phyloP scores from a whole-genome alignment of 768 basidiomycete species.

The Sporobolomyces pararoseus region DNA sequence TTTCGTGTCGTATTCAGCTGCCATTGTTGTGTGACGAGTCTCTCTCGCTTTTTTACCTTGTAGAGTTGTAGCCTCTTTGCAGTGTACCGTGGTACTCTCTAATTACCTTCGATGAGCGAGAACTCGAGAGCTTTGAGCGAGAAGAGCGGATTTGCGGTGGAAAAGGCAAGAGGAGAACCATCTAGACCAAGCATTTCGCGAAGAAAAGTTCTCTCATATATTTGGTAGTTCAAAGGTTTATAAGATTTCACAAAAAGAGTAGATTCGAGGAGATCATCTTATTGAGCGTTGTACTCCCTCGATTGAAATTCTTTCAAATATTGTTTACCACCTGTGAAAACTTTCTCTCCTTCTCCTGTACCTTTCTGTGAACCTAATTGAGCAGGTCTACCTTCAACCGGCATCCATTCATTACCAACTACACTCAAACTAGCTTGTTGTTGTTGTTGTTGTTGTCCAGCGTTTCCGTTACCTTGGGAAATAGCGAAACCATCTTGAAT shows the following conservation, averaged over 20 bases:
- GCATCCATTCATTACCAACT: not conserved
- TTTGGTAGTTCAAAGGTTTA: no score
- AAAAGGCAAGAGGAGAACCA: no score
- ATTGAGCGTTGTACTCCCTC: not conserved
- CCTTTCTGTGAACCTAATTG: not conserved
- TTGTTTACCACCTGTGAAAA: constrained; percentile 27
- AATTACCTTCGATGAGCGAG: no score
- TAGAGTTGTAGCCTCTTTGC: no score
- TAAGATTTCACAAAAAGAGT: no score
- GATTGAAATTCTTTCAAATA: constrained; percentile 14
- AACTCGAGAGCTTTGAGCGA: no score
- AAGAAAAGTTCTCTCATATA: no score
- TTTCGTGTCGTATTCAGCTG: constrained; percentile 36
- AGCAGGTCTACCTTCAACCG: constrained; percentile 6
- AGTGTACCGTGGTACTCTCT: no score
- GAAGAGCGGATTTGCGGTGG: no score
- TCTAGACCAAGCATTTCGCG: no score
- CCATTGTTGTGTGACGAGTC: constrained; percentile 11
- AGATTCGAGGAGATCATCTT: no score
- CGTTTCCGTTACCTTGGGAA: not conserved
- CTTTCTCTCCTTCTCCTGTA: constrained; percentile 1
- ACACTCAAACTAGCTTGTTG: not conserved
- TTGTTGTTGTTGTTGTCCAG: not conserved
- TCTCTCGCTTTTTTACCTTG: no score
- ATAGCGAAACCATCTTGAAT: constrained; percentile 31